These are phyloP conservation scores for Spergularia marina DNA, from an alignment of 148 eudicot genomes.

Conservation along the genomic window DNA sequence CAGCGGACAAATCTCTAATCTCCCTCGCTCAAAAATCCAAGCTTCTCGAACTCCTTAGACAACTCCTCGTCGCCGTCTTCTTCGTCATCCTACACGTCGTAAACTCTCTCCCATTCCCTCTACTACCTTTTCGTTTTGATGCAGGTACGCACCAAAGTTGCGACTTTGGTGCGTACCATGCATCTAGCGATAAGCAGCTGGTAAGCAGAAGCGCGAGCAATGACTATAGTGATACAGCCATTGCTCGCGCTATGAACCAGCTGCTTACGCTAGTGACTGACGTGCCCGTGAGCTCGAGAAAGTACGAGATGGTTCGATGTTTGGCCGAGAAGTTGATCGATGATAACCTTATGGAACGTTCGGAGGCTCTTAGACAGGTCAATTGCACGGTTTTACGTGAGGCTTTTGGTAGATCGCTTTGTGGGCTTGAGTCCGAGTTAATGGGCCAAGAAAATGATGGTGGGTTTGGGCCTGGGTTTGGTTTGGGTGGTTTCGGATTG, in stretches of 20 bases:
- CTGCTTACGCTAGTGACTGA: slow-evolving; percentile 43
- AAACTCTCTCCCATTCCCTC: slow-evolving; percentile 16
- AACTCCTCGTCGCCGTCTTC: slow-evolving; percentile 30
- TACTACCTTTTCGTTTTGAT: not conserved
- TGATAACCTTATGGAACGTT: slow-evolving; percentile 48
- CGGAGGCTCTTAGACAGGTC: slow-evolving; percentile 39
- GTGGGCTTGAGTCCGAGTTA: slow-evolving; percentile 45
- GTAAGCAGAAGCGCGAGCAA: not conserved
- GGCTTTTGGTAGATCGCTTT: slow-evolving; percentile 49
- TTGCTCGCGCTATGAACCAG: slow-evolving; percentile 64
- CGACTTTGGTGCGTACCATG: not conserved
- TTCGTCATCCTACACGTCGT: slow-evolving; percentile 39
- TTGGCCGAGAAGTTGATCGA: slow-evolving; percentile 59
- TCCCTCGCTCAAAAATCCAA: slow-evolving; percentile 24
- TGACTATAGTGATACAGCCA: slow-evolving; percentile 33
- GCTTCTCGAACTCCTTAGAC: slow-evolving; percentile 43
- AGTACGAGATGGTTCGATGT: slow-evolving; percentile 61
- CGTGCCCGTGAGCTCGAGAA: slow-evolving; percentile 68
- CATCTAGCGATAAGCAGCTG: not conserved
- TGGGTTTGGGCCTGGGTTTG: not conserved
- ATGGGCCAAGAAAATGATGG: slow-evolving; percentile 19
- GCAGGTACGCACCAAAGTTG: not conserved
- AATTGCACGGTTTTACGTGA: slow-evolving; percentile 47
- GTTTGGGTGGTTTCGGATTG: slow-evolving; percentile 14
- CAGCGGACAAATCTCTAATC: slow-evolving; percentile 35